Evolutionary conservation across 176 grass and related monocot species (phyloP).

Genomic region (Dendrocalamus sinicus): DNA sequence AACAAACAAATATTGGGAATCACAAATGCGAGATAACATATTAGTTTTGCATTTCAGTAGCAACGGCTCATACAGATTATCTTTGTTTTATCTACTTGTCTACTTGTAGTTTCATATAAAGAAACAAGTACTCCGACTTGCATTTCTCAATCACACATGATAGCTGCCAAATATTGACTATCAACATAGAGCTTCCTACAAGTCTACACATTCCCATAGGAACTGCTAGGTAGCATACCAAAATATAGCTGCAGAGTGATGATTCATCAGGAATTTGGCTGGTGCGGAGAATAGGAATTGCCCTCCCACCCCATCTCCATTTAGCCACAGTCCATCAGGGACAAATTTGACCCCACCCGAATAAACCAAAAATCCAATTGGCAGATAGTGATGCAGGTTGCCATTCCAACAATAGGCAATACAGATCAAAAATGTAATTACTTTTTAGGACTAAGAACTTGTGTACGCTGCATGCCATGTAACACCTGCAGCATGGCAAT

Average conservation of each 20-base stretch:
- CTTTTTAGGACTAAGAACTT: constrained; percentile 12
- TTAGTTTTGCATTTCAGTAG: constrained; percentile 8
- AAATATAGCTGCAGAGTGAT: neutral
- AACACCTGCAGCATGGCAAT: constrained; percentile 7
- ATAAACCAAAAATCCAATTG: neutral
- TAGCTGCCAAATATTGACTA: constrained; percentile 10
- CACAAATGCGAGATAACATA: constrained; percentile 29
- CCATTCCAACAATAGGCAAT: constrained; percentile 31
- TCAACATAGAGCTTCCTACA: constrained; percentile 10
- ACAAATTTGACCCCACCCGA: constrained; percentile 5
- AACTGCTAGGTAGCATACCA: constrained; percentile 14
- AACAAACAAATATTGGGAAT: constrained; percentile 31
- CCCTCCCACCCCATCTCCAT: constrained; percentile 9
- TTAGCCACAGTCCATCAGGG: constrained; percentile 9
- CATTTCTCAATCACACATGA: neutral
- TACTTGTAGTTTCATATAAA: constrained; percentile 24
- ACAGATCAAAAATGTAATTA: constrained; percentile 7
- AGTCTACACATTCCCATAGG: neutral
- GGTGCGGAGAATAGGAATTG: constrained; percentile 16
- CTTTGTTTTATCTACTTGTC: constrained; percentile 11
- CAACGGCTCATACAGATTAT: constrained; percentile 10
- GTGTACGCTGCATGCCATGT: neutral
- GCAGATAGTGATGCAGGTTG: constrained; percentile 26
- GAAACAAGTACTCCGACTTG: neutral
- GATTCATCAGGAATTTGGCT: neutral